phyloP scores from a whole-genome alignment of 495 filamentous ascomycete genomes.

The Neurospora cerealis region DNA sequence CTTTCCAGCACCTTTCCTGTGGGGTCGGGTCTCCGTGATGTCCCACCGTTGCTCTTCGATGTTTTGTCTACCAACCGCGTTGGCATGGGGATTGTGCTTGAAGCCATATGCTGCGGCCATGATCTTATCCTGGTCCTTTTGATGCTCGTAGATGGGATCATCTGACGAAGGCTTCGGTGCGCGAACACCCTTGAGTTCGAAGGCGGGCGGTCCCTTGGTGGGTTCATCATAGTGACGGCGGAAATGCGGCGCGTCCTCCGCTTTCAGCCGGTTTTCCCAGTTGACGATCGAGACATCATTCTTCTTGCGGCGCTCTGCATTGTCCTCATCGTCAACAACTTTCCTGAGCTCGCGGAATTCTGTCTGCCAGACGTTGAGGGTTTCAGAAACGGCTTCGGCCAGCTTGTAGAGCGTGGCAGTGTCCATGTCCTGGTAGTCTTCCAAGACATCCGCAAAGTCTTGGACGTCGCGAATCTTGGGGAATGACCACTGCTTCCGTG shows the following conservation, averaged over 20 bases:
- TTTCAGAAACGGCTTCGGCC: constrained; percentile 41
- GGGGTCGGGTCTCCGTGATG: constrained; percentile 33
- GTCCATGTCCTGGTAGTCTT: constrained; percentile 26
- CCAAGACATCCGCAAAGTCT: constrained; percentile 24
- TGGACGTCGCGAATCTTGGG: constrained; percentile 27
- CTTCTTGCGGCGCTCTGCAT: constrained; percentile 32
- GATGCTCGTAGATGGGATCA: constrained; percentile 21
- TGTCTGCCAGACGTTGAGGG: constrained; percentile 50
- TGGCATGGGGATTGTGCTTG: constrained; percentile 31
- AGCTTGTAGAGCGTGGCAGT: constrained; percentile 43
- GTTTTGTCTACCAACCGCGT: constrained; percentile 33
- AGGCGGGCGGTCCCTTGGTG: constrained; percentile 23
- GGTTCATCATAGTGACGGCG: constrained; percentile 23
- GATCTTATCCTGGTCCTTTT: constrained; percentile 31
- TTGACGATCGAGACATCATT: constrained; percentile 26
- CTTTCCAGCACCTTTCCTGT: constrained; percentile 36
- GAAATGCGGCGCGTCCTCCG: constrained; percentile 15
- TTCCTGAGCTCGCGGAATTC: constrained; percentile 54
- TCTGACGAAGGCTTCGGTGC: constrained; percentile 26
- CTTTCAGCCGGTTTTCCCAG: constrained; percentile 24
- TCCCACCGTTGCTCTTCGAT: constrained; percentile 37
- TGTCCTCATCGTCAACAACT: constrained; percentile 40
- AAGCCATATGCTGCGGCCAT: constrained; percentile 36
- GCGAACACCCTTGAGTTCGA: constrained; percentile 30
- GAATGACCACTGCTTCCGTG: constrained; percentile 17